Evolutionary conservation across 305 asterid genomes (phyloP).

Genomic region (Fraxinus sp.): DNA sequence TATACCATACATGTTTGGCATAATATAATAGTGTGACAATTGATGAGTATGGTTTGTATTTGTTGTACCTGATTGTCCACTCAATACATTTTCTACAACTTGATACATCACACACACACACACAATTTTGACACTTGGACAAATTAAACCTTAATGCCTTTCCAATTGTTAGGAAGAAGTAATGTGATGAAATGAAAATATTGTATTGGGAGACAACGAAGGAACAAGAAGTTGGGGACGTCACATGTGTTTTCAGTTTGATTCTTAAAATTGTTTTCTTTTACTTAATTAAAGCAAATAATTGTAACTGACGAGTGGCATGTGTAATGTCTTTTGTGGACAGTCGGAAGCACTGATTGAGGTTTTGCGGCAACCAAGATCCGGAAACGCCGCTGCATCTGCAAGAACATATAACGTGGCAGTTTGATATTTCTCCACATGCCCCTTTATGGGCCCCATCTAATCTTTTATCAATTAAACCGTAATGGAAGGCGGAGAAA

Average conservation of each 20-base stretch:
- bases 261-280: background rate
- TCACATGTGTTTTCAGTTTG: background rate
- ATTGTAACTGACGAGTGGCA: background rate
- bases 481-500: background rate
- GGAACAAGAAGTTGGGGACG: background rate
- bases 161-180: background rate
- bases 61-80: background rate
- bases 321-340: conserved; percentile 28
- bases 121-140: background rate
- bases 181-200: background rate
- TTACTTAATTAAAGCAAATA: background rate
- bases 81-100: background rate
- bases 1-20: too few relatives aligned
- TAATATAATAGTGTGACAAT: too few relatives aligned
- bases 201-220: background rate
- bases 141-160: too few relatives aligned
- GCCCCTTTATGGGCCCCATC: conserved; percentile 2
- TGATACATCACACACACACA: background rate
- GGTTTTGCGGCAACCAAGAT: conserved; percentile 81
- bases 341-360: conserved; percentile 80
- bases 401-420: conserved; percentile 45
- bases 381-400: conserved; percentile 53
- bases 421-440: conserved; percentile 36
- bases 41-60: too few relatives aligned
- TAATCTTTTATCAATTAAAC: background rate